These are phyloP conservation scores for Sporodiniella umbellata DNA, from an alignment of 371 early-diverging fungal species.

Conservation along the genomic window DNA sequence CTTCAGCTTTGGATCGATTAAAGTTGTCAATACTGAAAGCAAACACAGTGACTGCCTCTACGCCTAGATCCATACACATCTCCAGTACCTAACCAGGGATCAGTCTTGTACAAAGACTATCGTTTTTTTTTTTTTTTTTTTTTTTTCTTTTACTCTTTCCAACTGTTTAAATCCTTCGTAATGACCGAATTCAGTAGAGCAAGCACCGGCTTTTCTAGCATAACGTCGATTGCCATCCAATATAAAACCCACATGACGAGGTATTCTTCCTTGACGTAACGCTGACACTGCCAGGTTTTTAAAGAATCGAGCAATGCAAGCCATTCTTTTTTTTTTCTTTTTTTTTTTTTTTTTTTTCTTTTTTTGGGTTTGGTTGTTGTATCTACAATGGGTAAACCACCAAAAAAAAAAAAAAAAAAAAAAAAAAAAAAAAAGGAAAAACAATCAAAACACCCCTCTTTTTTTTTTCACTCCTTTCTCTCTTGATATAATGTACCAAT, in stretches of 20 bases:
- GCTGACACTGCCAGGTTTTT: conserved; percentile 38
- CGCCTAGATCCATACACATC: conserved; percentile 82
- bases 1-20: conserved; percentile 87
- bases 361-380: too few species aligned
- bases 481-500: too few species aligned
- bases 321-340: too few species aligned
- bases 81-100: conserved; percentile 66
- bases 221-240: conserved; percentile 99
- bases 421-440: too few species aligned
- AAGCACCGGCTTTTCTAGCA: conserved; percentile 61
- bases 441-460: too few species aligned
- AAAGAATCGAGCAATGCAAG: conserved; percentile 1
- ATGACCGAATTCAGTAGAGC: conserved; percentile 67
- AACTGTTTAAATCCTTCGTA: conserved; percentile 77
- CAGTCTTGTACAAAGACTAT: not conserved
- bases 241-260: conserved; percentile 95
- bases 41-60: conserved; percentile 93
- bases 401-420: too few species aligned
- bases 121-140: too few species aligned
- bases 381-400: too few species aligned
- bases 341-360: too few species aligned
- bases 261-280: conserved; percentile 76
- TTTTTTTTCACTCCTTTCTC: too few species aligned
- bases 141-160: conserved; percentile 53
- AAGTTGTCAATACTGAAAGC: conserved; percentile 99